Evolutionary conservation across 164 flowering plant genomes (phyloP).

Genomic region (Platanus orientalis): DNA sequence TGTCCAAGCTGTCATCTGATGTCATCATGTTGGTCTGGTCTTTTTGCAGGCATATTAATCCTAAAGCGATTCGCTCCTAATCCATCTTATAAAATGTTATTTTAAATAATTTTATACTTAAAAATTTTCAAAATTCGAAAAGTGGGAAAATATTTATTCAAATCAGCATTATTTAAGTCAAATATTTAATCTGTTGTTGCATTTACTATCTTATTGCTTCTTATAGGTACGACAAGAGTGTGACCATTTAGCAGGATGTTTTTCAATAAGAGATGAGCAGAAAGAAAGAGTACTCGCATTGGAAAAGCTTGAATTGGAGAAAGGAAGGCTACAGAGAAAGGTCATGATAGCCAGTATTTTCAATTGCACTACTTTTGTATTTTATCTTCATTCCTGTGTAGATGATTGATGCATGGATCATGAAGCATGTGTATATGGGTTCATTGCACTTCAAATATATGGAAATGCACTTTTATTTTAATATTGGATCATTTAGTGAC

Average conservation of each 20-base stretch:
- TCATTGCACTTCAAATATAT: not conserved
- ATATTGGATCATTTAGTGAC: not conserved
- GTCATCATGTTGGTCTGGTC: too few species aligned
- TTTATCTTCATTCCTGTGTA: not conserved
- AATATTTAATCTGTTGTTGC: too few species aligned
- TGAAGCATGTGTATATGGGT: not conserved
- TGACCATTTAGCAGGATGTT: slow-evolving; percentile 51
- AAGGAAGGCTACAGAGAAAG: slow-evolving; percentile 44
- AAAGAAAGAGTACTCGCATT: slow-evolving; percentile 21
- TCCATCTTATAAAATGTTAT: too few species aligned
- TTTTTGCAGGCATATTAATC: too few species aligned
- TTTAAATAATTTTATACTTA: too few species aligned
- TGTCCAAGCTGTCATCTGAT: too few species aligned
- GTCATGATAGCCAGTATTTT: slow-evolving; percentile 20
- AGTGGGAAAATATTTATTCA: too few species aligned
- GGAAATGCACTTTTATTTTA: not conserved
- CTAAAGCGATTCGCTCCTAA: too few species aligned
- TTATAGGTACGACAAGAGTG: slow-evolving; percentile 73
- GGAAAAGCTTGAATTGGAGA: slow-evolving; percentile 42
- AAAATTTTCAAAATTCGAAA: too few species aligned
- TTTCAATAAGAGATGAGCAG: slow-evolving; percentile 30
- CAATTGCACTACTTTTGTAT: not conserved
- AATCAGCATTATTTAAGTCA: too few species aligned
- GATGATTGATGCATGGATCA: not conserved
- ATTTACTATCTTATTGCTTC: too few species aligned